A percentile compares a stretch with the other conserved stretches of the same genome.
phyloP scores from a whole-genome alignment of 108 stramenopile genomes.

The Schizochytrium sp. region DNA sequence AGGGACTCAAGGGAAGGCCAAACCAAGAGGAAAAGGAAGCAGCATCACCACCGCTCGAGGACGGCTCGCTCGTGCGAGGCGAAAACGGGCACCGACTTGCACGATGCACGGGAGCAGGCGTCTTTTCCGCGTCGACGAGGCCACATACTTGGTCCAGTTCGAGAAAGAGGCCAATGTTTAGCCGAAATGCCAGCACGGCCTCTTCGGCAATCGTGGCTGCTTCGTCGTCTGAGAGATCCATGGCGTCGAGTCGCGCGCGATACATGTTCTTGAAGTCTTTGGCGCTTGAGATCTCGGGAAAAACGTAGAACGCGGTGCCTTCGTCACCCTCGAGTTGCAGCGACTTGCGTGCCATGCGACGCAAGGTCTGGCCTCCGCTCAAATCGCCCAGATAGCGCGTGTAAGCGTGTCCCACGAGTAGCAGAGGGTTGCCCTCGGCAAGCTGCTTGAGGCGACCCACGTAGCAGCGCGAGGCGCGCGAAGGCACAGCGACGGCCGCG shows the following conservation, averaged over 20 bases:
- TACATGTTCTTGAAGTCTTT: constrained; percentile 21
- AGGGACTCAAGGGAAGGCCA: too few species aligned
- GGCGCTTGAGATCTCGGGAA: not conserved
- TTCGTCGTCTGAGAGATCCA: not conserved
- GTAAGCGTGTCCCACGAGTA: not conserved
- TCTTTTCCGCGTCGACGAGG: not conserved
- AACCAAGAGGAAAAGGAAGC: too few species aligned
- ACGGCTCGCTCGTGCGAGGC: too few species aligned
- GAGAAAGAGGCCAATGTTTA: not conserved
- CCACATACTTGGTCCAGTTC: not conserved
- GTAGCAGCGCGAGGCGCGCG: not conserved
- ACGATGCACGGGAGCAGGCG: too few species aligned
- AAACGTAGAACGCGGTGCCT: not conserved
- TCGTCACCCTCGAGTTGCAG: not conserved
- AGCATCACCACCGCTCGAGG: too few species aligned
- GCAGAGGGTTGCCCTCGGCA: not conserved
- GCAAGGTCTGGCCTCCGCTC: constrained; percentile 8
- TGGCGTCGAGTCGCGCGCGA: not conserved
- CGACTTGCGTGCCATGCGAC: not conserved
- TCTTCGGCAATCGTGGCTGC: not conserved
- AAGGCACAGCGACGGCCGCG: not conserved
- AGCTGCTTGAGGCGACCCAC: not conserved
- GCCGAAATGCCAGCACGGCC: not conserved
- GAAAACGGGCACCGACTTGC: too few species aligned
- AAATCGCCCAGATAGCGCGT: constrained; percentile 5